These are phyloP conservation scores for Tricholoma furcatifolium DNA, from an alignment of 768 basidiomycete genomes.

Conservation along the genomic window DNA sequence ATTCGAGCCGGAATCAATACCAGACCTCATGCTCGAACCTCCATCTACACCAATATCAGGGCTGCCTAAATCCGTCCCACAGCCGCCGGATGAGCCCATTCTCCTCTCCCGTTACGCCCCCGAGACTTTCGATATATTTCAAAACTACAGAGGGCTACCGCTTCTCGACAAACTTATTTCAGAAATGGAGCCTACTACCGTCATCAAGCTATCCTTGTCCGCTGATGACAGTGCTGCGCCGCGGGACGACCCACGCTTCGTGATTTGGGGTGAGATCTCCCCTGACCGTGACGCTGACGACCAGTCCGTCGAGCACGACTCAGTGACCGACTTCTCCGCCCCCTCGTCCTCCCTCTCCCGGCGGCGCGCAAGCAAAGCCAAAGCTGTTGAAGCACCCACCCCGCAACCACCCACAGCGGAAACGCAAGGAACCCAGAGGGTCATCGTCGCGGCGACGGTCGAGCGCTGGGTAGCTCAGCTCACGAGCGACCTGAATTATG, in stretches of 20 bases:
- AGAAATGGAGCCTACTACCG: constrained; percentile 57
- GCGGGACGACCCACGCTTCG: constrained; percentile 86
- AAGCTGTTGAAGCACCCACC: constrained; percentile 28
- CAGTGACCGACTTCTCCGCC: constrained; percentile 30
- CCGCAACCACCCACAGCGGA: constrained; percentile 20
- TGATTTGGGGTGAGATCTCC: constrained; percentile 77
- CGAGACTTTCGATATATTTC: constrained; percentile 78
- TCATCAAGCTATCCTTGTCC: constrained; percentile 70
- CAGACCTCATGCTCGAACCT: background rate
- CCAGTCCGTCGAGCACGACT: constrained; percentile 32
- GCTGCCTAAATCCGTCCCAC: background rate
- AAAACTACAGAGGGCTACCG: constrained; percentile 77
- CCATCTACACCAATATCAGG: too few relatives aligned
- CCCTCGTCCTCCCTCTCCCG: constrained; percentile 33
- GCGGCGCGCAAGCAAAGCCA: constrained; percentile 32
- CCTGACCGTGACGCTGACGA: constrained; percentile 32
- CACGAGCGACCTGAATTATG: constrained; percentile 82
- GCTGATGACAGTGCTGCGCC: constrained; percentile 70
- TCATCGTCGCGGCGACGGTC: constrained; percentile 87
- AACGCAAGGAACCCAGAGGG: constrained; percentile 36
- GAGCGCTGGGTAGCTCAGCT: constrained; percentile 93
- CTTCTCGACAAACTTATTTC: constrained; percentile 64
- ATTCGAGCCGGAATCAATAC: background rate
- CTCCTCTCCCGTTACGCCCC: constrained; percentile 66
- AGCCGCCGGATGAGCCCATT: constrained; percentile 31